Base-by-base conservation (phyloP, 2,329 filamentous ascomycete genomes). In the Rutstroemia sp. region DNA sequence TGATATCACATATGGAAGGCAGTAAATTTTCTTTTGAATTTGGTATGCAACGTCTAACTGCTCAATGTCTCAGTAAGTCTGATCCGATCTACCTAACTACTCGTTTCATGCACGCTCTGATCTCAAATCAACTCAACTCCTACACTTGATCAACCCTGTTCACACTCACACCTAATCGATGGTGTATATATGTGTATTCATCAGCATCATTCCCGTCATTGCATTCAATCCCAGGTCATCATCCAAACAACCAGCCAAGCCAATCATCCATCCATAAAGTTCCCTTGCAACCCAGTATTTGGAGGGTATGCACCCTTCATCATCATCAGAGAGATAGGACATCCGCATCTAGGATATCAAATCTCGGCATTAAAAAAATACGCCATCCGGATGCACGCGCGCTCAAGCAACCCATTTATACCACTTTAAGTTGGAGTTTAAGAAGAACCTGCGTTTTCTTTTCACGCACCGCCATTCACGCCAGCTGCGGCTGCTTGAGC, bases 401-500 rank as follows among this genome's bases (percentile, higher is more conserved):
- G 62, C 61, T 65, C 63, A 57, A 65, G 57, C 61, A 61, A 58
- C 51, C 52, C 55, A 53, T 61, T 51, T 59, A 54, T 39, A 51
- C 57, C 59, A 39, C 57, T 50, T 55, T 57, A 55, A 36, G 21
- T 51, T 48, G 53, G 50, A 40, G 14, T 36, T 44, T 14, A 50
- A 7, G 51, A 54, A 44, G 47, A 55, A 55, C 50, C 9, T 50
- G 40, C 38, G 19, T 49, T 42, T 58, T 48, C 27, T 49, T 42
- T 58, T 66, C 62, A 67, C 38, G 61, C 61, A 39, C 61, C 62
- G 23, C 65, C 65, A 44, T 68, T 68, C 9, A 58, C 52, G 16
- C 58, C 54, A 7, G 59, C 57, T 19, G 60, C 60, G 17, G 14
- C 38, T 5, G 34, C 6, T 39, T 61, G 58, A n/a, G 44, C 59